phyloP scores from a whole-genome alignment of 2,329 filamentous ascomycete species.

The Cordyceps cateniannulata region DNA sequence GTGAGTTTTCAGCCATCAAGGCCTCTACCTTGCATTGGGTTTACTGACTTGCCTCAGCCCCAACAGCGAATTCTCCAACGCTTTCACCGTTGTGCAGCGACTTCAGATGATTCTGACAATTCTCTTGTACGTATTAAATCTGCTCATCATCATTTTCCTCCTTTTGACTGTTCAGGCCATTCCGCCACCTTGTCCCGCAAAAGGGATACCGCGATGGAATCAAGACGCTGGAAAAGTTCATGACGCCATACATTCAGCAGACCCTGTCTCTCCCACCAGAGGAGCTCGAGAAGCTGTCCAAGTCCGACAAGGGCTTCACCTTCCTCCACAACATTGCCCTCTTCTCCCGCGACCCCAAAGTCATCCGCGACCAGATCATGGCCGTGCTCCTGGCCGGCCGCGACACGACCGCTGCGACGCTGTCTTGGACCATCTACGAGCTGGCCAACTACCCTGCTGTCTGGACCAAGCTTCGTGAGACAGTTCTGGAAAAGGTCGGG shows the following conservation, averaged over 20 bases:
- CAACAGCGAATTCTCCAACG: constrained; percentile 56
- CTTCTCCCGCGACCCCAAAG: constrained; percentile 55
- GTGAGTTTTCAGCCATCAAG: constrained; percentile 19
- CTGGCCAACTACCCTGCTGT: constrained; percentile 63
- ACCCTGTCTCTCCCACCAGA: constrained; percentile 55
- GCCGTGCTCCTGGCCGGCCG: constrained; percentile 73
- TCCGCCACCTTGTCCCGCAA: constrained; percentile 53
- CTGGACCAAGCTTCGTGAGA: constrained; percentile 61
- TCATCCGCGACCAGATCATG: constrained; percentile 71
- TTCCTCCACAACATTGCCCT: constrained; percentile 72
- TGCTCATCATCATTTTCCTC: background rate
- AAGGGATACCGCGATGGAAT: constrained; percentile 56
- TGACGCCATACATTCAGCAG: constrained; percentile 62
- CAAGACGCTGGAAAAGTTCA: constrained; percentile 59
- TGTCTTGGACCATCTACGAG: constrained; percentile 81
- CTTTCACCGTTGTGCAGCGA: constrained; percentile 64
- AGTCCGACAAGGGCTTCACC: constrained; percentile 60
- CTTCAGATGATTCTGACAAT: constrained; percentile 58
- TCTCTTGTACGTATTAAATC: constrained; percentile 25
- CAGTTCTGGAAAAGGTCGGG: constrained; percentile 66
- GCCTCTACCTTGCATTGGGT: too few relatives aligned
- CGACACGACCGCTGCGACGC: constrained; percentile 77
- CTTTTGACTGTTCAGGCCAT: constrained; percentile 37
- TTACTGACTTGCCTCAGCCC: constrained; percentile 31
- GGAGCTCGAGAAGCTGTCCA: constrained; percentile 64